A percentile compares a stretch with the other conserved stretches of the same genome.
These are phyloP conservation scores for Podaxis sp. DNA, from an alignment of 768 basidiomycete species.

Conservation along the genomic window DNA sequence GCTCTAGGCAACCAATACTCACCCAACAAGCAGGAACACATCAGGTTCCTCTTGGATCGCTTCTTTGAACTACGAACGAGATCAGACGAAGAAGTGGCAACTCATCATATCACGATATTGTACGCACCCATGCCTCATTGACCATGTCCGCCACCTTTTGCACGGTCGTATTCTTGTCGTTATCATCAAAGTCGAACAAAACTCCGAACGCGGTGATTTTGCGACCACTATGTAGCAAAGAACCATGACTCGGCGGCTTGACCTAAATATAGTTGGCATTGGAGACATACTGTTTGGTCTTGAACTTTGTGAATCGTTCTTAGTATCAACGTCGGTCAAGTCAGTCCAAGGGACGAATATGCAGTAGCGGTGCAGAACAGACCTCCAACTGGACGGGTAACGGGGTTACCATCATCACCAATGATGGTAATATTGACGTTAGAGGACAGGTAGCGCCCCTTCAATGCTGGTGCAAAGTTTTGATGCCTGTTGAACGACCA, in stretches of 20 bases:
- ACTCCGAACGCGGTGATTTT: slow-evolving; percentile 80
- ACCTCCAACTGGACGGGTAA: slow-evolving; percentile 40
- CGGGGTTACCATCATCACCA: slow-evolving; percentile 37
- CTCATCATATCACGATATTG: background rate
- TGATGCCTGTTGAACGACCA: slow-evolving; percentile 40
- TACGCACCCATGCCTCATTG: slow-evolving; percentile 69
- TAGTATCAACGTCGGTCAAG: background rate
- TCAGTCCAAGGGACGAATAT: too few species aligned
- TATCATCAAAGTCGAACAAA: slow-evolving; percentile 73
- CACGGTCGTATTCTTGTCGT: slow-evolving; percentile 70
- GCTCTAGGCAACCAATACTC: slow-evolving; percentile 18
- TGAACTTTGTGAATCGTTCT: slow-evolving; percentile 72
- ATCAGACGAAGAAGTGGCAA: too few species aligned
- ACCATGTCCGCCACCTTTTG: slow-evolving; percentile 76
- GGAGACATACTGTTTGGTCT: slow-evolving; percentile 55
- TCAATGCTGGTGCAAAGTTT: slow-evolving; percentile 65
- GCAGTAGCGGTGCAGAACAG: slow-evolving; percentile 2
- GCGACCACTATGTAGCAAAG: slow-evolving; percentile 45
- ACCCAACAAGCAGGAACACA: slow-evolving; percentile 76
- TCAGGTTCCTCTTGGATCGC: slow-evolving; percentile 83
- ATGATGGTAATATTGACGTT: slow-evolving; percentile 83
- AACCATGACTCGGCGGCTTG: background rate
- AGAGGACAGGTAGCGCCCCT: slow-evolving; percentile 77
- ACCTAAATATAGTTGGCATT: background rate
- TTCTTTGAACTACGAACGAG: slow-evolving; percentile 57